phyloP scores from a whole-genome alignment of 768 basidiomycete genomes.

The Termitomyces sp. region DNA sequence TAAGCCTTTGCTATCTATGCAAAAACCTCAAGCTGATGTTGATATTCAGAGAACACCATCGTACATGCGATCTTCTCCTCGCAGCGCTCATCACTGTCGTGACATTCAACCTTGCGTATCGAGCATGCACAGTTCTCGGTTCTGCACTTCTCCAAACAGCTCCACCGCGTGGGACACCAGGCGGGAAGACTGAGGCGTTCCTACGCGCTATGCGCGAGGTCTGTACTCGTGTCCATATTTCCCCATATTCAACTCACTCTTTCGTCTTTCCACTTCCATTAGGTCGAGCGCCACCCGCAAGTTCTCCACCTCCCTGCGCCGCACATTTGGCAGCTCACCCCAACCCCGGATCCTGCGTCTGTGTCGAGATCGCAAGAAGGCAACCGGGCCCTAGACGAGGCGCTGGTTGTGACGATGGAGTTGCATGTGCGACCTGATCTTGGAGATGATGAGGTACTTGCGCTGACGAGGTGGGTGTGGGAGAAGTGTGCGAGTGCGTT shows the following conservation, averaged over 20 bases:
- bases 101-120: conserved; percentile 83
- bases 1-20: conserved; percentile 1
- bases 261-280: neutral
- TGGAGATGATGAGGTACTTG: conserved; percentile 67
- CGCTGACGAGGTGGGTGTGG: conserved; percentile 75
- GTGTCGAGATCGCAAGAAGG: conserved; percentile 14
- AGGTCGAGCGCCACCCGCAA: conserved; percentile 84
- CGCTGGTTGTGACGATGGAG: conserved; percentile 75
- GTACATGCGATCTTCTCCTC: conserved; percentile 78
- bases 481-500: conserved; percentile 60
- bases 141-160: conserved; percentile 88
- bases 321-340: conserved; percentile 85
- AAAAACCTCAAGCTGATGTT: neutral
- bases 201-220: conserved; percentile 82
- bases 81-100: conserved; percentile 73
- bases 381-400: conserved; percentile 16
- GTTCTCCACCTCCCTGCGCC: conserved; percentile 82
- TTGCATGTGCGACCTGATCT: conserved; percentile 68
- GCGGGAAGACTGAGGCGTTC: conserved; percentile 78
- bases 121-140: conserved; percentile 80
- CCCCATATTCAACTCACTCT: neutral
- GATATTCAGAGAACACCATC: conserved; percentile 47
- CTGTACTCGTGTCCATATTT: conserved; percentile 17
- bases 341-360: conserved; percentile 25
- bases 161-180: conserved; percentile 56